A percentile compares a stretch with the other conserved stretches of the same genome.
Evolutionary conservation across 1,139 yeast species (phyloP).

Genomic region (Yamadazyma jaroonii): DNA sequence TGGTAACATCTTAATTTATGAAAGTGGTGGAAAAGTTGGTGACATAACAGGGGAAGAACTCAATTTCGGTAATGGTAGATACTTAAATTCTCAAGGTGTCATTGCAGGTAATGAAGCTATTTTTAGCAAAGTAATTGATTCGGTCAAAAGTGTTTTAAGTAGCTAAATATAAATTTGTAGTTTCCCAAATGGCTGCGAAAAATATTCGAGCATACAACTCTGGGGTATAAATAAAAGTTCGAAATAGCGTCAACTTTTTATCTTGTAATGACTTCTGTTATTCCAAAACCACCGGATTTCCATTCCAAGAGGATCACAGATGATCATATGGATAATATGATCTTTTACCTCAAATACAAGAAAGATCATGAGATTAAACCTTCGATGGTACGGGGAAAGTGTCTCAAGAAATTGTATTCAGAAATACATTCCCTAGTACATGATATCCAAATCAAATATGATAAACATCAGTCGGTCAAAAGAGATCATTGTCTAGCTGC

Average conservation of each 20-base stretch:
- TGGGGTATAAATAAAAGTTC: neutral
- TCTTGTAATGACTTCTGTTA: neutral
- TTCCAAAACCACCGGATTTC: neutral
- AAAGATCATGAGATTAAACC: neutral
- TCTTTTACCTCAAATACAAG: neutral
- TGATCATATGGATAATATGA: neutral
- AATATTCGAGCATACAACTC: neutral
- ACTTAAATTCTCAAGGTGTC: slow-evolving; percentile 80
- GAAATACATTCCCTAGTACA: slow-evolving; percentile 3
- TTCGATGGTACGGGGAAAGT: neutral
- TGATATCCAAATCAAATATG: slow-evolving; percentile 1
- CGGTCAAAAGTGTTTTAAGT: slow-evolving; percentile 37
- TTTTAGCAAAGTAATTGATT: slow-evolving; percentile 60
- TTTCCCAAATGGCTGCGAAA: slow-evolving; percentile 2
- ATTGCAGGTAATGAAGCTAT: slow-evolving; percentile 75
- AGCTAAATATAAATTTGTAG: neutral
- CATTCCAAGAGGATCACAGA: neutral
- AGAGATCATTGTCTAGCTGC: slow-evolving; percentile 5
- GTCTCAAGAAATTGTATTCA: neutral
- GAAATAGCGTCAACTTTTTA: neutral
- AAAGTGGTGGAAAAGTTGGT: slow-evolving; percentile 89
- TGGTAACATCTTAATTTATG: slow-evolving; percentile 80
- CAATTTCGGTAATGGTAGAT: slow-evolving; percentile 86
- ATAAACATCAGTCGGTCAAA: neutral
- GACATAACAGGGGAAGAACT: slow-evolving; percentile 75